Percentiles rank a stretch among this genome's conserved stretches.
These are phyloP conservation scores for Earliella scabrosa DNA, from an alignment of 1,284 basidiomycete genomes.

Conservation along the genomic window DNA sequence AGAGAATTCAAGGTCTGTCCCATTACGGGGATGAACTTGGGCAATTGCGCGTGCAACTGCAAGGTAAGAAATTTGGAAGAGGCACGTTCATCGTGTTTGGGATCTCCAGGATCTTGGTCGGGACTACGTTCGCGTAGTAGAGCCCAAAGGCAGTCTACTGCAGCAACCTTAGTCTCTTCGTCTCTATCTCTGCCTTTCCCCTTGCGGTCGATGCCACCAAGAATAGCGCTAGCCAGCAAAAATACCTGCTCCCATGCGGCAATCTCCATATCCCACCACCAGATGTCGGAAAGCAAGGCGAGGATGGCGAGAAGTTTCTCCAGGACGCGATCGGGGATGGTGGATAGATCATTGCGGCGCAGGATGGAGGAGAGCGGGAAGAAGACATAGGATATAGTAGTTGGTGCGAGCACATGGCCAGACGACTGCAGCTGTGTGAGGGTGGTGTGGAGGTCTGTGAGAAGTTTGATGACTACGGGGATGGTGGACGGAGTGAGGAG, in stretches of 20 bases:
- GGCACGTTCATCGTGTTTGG: slow-evolving; percentile 37
- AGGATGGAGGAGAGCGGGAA: slow-evolving; percentile 86
- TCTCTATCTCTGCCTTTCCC: slow-evolving; percentile 64
- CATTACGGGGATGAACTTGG: slow-evolving; percentile 73
- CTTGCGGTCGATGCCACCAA: slow-evolving; percentile 64
- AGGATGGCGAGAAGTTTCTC: slow-evolving; percentile 76
- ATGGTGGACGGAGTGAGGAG: slow-evolving; percentile 57
- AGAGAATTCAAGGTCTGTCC: slow-evolving; percentile 84
- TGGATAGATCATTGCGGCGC: slow-evolving; percentile 65
- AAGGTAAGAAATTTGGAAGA: slow-evolving; percentile 40
- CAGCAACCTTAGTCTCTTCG: slow-evolving; percentile 79
- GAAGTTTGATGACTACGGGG: slow-evolving; percentile 52
- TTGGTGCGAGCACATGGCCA: slow-evolving; percentile 49
- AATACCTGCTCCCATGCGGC: slow-evolving; percentile 84
- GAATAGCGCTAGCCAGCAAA: slow-evolving; percentile 74
- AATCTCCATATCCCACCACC: slow-evolving; percentile 79
- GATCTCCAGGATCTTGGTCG: slow-evolving; percentile 46
- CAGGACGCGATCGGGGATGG: slow-evolving; percentile 80
- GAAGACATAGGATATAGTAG: slow-evolving; percentile 84
- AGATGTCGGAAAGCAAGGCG: slow-evolving; percentile 61
- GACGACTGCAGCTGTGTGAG: slow-evolving; percentile 50
- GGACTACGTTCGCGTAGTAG: slow-evolving; percentile 55
- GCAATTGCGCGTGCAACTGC: slow-evolving; percentile 48
- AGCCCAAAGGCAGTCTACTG: slow-evolving; percentile 57
- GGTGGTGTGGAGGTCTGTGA: slow-evolving; percentile 54